A percentile compares a stretch with the other conserved stretches of the same genome.
Evolutionary conservation across 352 stramenopile species (phyloP).

Genomic region (Pythium biforme): DNA sequence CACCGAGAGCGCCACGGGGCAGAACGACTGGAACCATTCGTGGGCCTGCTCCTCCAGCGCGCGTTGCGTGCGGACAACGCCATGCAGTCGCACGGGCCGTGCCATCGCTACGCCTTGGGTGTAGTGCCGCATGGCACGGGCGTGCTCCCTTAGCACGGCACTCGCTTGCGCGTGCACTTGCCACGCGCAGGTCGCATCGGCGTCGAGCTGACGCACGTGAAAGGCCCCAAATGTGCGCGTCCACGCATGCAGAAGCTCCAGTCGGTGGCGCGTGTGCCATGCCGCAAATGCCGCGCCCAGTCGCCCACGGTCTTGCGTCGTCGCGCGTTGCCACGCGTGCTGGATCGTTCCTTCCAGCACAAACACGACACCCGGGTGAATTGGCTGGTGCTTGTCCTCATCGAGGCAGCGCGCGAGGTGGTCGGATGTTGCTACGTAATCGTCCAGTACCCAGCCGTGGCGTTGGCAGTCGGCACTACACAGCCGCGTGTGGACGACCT

Average conservation of each 20-base stretch:
- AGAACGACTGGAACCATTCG: constrained; percentile 45
- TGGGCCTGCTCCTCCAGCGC: constrained; percentile 33
- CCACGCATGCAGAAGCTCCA: constrained; percentile 52
- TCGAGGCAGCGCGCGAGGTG: constrained; percentile 35
- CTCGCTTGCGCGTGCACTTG: constrained; percentile 32
- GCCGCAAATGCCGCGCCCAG: constrained; percentile 29
- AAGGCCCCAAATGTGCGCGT: constrained; percentile 42
- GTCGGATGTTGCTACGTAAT: constrained; percentile 34
- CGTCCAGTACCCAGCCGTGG: constrained; percentile 63
- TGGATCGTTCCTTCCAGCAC: constrained; percentile 41
- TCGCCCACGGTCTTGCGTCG: constrained; percentile 4
- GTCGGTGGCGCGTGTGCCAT: constrained; percentile 41
- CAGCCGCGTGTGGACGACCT: constrained; percentile 44
- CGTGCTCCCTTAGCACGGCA: constrained; percentile 31
- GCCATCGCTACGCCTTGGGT: constrained; percentile 31
- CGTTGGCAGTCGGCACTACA: constrained; percentile 57
- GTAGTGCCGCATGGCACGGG: constrained; percentile 16
- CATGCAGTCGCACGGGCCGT: constrained; percentile 24
- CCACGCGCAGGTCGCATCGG: constrained; percentile 43
- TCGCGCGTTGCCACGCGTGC: constrained; percentile 26
- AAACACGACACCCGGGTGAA: constrained; percentile 54
- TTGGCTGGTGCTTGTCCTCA: not conserved
- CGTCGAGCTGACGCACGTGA: constrained; percentile 48
- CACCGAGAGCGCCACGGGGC: constrained; percentile 51
- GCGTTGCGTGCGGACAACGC: constrained; percentile 32